Evolutionary conservation across 2,329 filamentous ascomycete species (phyloP).

Genomic region (Aspergillus fijiensis): DNA sequence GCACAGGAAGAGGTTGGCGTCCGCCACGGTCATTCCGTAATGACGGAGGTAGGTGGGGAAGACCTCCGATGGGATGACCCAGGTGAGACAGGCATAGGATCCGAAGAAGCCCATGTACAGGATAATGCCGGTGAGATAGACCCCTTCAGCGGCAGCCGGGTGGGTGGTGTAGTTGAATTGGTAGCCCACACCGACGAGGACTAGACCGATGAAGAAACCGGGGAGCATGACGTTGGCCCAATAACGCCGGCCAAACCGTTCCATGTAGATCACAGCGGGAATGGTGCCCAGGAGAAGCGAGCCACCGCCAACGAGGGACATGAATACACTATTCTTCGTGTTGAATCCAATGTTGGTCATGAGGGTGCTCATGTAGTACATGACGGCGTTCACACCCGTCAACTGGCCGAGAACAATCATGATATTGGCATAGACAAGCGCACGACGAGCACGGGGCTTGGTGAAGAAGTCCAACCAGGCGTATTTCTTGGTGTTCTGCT

Average conservation of each 20-base stretch:
- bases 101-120: conserved; percentile 70
- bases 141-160: conserved; percentile 52
- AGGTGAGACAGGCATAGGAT: conserved; percentile 63
- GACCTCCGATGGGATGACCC: conserved; percentile 67
- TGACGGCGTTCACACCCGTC: conserved; percentile 68
- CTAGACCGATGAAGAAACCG: conserved; percentile 67
- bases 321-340: conserved; percentile 63
- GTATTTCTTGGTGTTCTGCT: conserved; percentile 56
- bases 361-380: conserved; percentile 70
- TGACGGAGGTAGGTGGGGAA: conserved; percentile 71
- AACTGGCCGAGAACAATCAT: conserved; percentile 71
- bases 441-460: conserved; percentile 64
- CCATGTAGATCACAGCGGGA: conserved; percentile 69
- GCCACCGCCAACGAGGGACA: conserved; percentile 71
- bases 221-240: conserved; percentile 73
- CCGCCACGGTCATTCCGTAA: conserved; percentile 72
- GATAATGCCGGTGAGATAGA: conserved; percentile 61
- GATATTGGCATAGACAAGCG: conserved; percentile 66
- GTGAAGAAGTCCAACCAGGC: conserved; percentile 75
- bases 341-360: conserved; percentile 69
- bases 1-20: conserved; percentile 66
- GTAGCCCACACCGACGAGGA: conserved; percentile 66
- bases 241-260: conserved; percentile 69
- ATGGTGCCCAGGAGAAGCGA: conserved; percentile 67
- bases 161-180: conserved; percentile 52